Conservation (phyloP, 2,329 filamentous ascomycete genomes). For the Xylariomycetidae sp. region DNA sequence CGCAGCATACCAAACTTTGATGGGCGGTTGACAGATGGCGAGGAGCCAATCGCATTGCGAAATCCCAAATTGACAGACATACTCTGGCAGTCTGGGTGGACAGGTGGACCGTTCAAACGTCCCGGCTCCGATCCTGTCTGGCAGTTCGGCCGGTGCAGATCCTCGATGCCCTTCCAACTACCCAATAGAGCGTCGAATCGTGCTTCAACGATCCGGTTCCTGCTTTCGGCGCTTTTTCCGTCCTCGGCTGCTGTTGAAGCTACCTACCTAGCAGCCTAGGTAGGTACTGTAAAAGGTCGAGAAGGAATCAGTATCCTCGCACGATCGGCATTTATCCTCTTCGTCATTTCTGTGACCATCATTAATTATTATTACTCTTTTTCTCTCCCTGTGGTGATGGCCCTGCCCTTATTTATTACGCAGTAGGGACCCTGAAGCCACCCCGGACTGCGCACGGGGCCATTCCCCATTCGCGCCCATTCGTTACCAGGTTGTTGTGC, state of each 20-base stretch:
- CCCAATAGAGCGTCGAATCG: not conserved
- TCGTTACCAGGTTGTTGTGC: not conserved
- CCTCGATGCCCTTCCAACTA: conserved; percentile 4
- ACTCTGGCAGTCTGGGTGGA: not conserved
- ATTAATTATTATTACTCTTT: no score
- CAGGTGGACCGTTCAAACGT: not conserved
- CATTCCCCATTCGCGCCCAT: no score
- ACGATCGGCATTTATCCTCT: no score
- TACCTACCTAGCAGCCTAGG: not conserved
- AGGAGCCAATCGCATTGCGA: conserved; percentile 8
- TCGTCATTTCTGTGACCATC: no score
- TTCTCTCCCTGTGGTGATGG: no score
- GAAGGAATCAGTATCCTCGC: no score
- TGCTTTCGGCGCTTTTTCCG: conserved; percentile 1
- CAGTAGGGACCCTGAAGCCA: no score
- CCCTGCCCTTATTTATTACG: no score
- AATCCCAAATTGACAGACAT: not conserved
- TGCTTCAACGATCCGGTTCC: not conserved
- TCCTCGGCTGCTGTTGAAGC: not conserved
- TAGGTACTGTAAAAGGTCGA: not conserved
- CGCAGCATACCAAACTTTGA: no score
- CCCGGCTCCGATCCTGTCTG: conserved; percentile 6
- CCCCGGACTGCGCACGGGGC: no score
- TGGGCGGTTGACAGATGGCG: conserved; percentile 1
- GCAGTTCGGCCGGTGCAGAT: conserved; percentile 14